Evolutionary conservation across 495 filamentous ascomycete species (phyloP), one percentile per base, ranked within the genome.

Genomic region (Daldinia caldariorum): DNA sequence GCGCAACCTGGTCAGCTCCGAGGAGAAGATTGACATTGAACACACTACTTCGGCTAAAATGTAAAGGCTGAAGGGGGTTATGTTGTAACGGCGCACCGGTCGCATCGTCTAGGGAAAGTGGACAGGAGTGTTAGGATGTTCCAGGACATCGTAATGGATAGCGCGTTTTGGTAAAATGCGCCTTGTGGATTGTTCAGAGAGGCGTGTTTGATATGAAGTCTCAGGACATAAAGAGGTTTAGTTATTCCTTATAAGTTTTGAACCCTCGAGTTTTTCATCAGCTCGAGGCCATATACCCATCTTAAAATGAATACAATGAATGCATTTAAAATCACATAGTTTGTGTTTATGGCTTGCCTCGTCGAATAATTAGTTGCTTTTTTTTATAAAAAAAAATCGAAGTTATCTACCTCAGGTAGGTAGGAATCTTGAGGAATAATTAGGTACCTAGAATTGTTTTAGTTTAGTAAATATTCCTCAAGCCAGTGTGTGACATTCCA

Each of bases 1-100:
- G 67, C 70, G 73, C 51, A 77, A 80, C 59, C 66, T 80, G 13
- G 38, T 72, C n/a, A 71, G 70, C 18, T 73, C 75, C 8, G 76
- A 78, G 26, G 76, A 76, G 66, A 79, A 78, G 74, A 63, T 76
- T 18, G 77, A 61, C 8, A 51, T 63, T 54, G 60, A 73, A 32
- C 63, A 73, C 26, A 56, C 10, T 14, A 26, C 69, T 10, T 34
- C 56, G 9, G 18, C 47, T 1, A 73, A 71, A 49, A 18, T 37
- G 0, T 59, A 65, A 34, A 58, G 14, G 14, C 38, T 45, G 58
- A 35, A 18, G 16, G 35, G 18, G 35, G 18, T 45, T 45, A 9
- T 10, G 12, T 34, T 20, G 26, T 38, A 10, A 50, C 16, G 43
- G 43, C 2, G 35, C 61, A 14, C 38, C 4, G 34, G 10, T 31